Conservation (phyloP, 495 filamentous ascomycete genomes). For the Tuber borchii region DNA sequence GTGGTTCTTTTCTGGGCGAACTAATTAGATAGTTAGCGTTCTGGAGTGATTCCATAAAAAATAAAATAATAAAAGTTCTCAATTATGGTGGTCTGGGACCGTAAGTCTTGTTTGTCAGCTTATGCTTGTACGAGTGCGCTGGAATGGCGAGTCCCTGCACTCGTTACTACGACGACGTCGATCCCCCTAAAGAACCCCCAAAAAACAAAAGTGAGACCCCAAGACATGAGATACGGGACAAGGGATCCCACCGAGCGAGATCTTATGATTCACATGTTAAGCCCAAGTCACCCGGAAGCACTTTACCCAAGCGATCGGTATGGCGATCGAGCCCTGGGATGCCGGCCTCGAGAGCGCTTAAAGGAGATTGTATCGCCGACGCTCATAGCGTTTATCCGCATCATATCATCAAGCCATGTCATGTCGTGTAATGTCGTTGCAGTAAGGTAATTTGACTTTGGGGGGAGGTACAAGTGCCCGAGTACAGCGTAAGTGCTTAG, state of each 20-base stretch:
- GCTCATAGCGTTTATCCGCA: neutral
- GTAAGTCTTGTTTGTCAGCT: neutral
- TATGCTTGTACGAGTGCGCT: neutral
- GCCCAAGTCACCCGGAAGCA: neutral
- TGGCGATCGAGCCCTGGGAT: neutral
- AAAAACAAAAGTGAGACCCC: neutral
- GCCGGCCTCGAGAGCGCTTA: neutral
- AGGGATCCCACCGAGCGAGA: neutral
- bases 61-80: neutral
- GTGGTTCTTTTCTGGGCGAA: neutral
- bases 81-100: neutral
- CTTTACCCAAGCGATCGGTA: neutral
- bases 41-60: neutral
- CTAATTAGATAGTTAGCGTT: conserved; percentile 2
- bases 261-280: neutral
- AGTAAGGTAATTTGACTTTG: neutral
- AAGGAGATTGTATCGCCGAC: neutral
- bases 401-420: neutral
- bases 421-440: neutral
- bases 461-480: neutral
- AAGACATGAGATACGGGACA: neutral
- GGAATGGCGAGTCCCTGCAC: neutral
- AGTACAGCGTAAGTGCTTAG: neutral
- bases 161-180: neutral
- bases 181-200: neutral